A percentile compares a stretch with the other conserved stretches of the same genome.
These are phyloP conservation scores for Candida morakotiae DNA, from an alignment of 805 yeast genomes.

Conservation along the genomic window DNA sequence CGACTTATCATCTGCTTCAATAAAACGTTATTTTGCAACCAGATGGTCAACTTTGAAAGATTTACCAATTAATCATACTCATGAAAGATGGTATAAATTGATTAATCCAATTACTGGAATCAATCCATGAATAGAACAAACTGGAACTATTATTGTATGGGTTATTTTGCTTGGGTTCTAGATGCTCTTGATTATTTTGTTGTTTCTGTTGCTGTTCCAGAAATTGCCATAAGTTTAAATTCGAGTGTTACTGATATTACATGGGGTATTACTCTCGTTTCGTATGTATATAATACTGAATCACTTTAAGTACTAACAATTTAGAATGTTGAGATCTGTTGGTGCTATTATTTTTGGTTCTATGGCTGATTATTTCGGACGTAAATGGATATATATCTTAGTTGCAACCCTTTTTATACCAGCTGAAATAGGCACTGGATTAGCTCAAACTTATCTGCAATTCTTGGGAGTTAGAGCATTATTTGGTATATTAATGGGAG, in stretches of 20 bases:
- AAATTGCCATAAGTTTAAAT: slow-evolving; percentile 44
- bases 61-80: slow-evolving; percentile 22
- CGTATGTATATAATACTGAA: slow-evolving; percentile 14
- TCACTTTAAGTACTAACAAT: background rate
- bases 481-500: slow-evolving; percentile 58
- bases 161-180: slow-evolving; percentile 60
- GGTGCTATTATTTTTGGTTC: slow-evolving; percentile 63
- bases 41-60: slow-evolving; percentile 17
- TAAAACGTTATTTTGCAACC: slow-evolving; percentile 11
- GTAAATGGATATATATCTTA: slow-evolving; percentile 53
- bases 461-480: slow-evolving; percentile 61
- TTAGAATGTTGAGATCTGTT: slow-evolving; percentile 55
- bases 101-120: slow-evolving; percentile 44
- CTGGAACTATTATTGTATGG: slow-evolving; percentile 53
- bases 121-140: slow-evolving; percentile 6
- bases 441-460: slow-evolving; percentile 51
- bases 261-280: slow-evolving; percentile 65
- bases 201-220: slow-evolving; percentile 48
- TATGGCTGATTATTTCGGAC: slow-evolving; percentile 56
- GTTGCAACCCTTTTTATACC: slow-evolving; percentile 45
- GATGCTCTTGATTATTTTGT: slow-evolving; percentile 64
- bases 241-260: slow-evolving; percentile 48
- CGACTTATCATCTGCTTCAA: slow-evolving; percentile 11
- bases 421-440: slow-evolving; percentile 62
- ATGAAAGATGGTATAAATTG: slow-evolving; percentile 22